A percentile compares a stretch with the other conserved stretches of the same genome.
Conservation (phyloP, 257 asterid genomes). For the Ajuga chamaepitys region DNA sequence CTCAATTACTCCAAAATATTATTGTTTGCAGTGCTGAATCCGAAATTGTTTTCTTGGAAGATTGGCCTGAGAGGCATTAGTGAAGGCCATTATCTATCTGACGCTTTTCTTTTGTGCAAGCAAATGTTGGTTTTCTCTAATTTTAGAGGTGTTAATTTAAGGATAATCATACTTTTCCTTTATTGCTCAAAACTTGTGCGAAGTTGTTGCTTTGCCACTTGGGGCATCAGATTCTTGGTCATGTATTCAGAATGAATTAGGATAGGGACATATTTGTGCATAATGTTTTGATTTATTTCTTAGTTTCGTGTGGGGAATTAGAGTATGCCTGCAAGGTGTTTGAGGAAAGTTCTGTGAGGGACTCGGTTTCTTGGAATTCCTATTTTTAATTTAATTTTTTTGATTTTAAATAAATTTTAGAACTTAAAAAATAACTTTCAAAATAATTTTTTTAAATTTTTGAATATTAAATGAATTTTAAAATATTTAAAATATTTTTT, state of each 20-base stretch:
- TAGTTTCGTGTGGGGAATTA: slow-evolving; percentile 59
- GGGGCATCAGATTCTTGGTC: slow-evolving; percentile 56
- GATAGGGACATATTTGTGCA: slow-evolving; percentile 52
- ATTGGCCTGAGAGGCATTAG: slow-evolving; percentile 46
- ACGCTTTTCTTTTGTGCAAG: slow-evolving; percentile 47
- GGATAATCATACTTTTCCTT: slow-evolving; percentile 73
- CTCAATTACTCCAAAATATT: slow-evolving; percentile 46
- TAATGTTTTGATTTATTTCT: slow-evolving; percentile 58
- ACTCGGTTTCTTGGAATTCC: slow-evolving; percentile 81
- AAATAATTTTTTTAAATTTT: too few species aligned
- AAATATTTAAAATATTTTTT: too few species aligned
- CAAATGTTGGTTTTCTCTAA: slow-evolving; percentile 32
- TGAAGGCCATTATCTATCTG: slow-evolving; percentile 33
- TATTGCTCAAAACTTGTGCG: slow-evolving; percentile 63
- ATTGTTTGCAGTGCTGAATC: slow-evolving; percentile 36
- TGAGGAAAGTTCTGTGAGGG: slow-evolving; percentile 59
- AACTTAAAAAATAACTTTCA: too few species aligned
- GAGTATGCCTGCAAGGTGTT: slow-evolving; percentile 56
- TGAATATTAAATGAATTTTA: too few species aligned
- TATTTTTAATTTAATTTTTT: too few species aligned
- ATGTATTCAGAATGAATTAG: slow-evolving; percentile 50
- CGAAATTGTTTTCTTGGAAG: slow-evolving; percentile 73
- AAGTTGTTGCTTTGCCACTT: slow-evolving; percentile 28
- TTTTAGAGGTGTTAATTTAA: slow-evolving; percentile 11
- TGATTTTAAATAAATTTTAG: too few species aligned